Evolutionary conservation across 306 rosid species (phyloP).

Genomic region (Quercus berberidifolia): DNA sequence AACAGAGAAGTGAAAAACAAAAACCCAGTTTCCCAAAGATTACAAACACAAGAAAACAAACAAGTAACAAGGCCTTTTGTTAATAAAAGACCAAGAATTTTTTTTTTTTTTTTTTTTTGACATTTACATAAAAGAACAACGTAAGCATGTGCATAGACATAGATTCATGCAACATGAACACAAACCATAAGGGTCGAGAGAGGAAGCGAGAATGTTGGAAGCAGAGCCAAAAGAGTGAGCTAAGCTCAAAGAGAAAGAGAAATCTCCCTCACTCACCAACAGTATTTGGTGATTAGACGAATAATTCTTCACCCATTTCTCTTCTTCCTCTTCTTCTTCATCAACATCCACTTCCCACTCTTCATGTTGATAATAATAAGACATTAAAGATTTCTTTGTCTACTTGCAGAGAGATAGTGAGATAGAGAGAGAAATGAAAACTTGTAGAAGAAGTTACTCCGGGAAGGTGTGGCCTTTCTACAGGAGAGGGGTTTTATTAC

Average conservation of each 20-base stretch:
- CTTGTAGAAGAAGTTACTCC: neutral
- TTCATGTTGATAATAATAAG: neutral
- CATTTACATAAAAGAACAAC: neutral
- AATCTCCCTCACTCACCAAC: slow-evolving; percentile 65
- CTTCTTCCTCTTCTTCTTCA: neutral
- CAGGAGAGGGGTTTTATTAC: too few species aligned
- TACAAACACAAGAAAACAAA: neutral
- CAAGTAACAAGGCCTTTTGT: too few species aligned
- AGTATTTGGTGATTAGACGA: slow-evolving; percentile 44
- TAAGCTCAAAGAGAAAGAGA: slow-evolving; percentile 45
- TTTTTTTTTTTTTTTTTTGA: neutral
- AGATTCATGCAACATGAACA: neutral
- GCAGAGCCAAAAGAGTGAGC: slow-evolving; percentile 46
- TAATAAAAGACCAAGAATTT: too few species aligned
- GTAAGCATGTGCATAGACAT: neutral
- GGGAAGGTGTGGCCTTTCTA: neutral
- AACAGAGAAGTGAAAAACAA: neutral
- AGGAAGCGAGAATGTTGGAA: slow-evolving; percentile 38
- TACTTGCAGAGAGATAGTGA: neutral
- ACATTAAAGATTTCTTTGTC: neutral
- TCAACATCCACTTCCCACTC: neutral
- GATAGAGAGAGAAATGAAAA: neutral
- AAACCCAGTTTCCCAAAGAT: neutral
- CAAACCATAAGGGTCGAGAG: slow-evolving; percentile 35
- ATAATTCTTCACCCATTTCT: slow-evolving; percentile 37